Conservation (phyloP, 1,139 yeast genomes). For the Lodderomyces metapsilosis region DNA sequence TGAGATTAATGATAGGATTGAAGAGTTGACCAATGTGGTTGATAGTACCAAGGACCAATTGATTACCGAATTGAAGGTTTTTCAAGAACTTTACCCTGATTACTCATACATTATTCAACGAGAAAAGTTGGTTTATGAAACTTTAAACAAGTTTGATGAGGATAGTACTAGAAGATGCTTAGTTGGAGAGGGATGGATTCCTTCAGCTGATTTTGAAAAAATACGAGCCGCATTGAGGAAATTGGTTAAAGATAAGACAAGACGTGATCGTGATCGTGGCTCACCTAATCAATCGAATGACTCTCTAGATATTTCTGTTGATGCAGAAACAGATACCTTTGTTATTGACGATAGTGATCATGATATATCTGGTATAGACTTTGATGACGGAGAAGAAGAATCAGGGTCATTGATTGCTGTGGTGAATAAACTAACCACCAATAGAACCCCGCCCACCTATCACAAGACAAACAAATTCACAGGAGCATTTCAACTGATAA, state of each 20-base stretch:
- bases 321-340: slow-evolving; percentile 36
- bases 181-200: slow-evolving; percentile 98
- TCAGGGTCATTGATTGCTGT: slow-evolving; percentile 46
- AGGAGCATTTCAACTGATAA: slow-evolving; percentile 84
- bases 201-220: slow-evolving; percentile 33
- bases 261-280: slow-evolving; percentile 8
- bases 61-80: slow-evolving; percentile 65
- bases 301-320: slow-evolving; percentile 11
- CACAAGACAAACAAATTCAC: slow-evolving; percentile 93
- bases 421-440: slow-evolving; percentile 76
- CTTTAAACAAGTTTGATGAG: slow-evolving; percentile 77
- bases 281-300: slow-evolving; percentile 6
- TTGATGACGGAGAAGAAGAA: slow-evolving; percentile 25
- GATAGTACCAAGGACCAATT: slow-evolving; percentile 69
- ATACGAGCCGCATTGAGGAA: slow-evolving; percentile 26
- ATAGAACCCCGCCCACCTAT: slow-evolving; percentile 88
- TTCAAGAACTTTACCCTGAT: slow-evolving; percentile 53
- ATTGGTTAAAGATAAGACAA: slow-evolving; percentile 27
- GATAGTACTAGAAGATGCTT: slow-evolving; percentile 83
- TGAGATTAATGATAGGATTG: slow-evolving; percentile 56
- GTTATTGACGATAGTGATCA: slow-evolving; percentile 46
- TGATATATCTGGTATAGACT: slow-evolving; percentile 2
- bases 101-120: slow-evolving; percentile 49
- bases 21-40: slow-evolving; percentile 55
- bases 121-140: slow-evolving; percentile 73